Conservation (phyloP, 1,139 yeast species). For the Sugiyamaella novakii region DNA sequence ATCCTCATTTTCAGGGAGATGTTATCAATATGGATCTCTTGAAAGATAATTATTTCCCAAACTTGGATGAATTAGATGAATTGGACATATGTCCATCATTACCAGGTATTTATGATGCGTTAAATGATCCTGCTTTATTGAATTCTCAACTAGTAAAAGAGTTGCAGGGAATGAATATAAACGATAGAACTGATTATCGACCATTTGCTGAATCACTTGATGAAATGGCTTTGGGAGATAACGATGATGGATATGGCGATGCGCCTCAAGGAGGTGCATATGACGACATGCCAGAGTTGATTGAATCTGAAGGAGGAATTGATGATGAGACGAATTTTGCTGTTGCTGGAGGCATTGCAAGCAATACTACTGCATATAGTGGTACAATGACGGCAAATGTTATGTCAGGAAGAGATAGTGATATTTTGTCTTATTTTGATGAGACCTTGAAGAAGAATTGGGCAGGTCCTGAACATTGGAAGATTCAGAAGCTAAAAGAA, state of each 20-base stretch:
- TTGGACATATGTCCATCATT: slow-evolving; percentile 65
- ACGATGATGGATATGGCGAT: slow-evolving; percentile 20
- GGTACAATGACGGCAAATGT: slow-evolving; percentile 13
- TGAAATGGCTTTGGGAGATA: slow-evolving; percentile 18
- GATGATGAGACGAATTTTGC: slow-evolving; percentile 23
- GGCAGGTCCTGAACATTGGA: slow-evolving; percentile 97
- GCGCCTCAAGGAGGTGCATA: slow-evolving; percentile 19
- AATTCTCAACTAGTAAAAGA: slow-evolving; percentile 31
- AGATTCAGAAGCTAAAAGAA: slow-evolving; percentile 62
- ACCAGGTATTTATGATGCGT: slow-evolving; percentile 56
- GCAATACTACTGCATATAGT: slow-evolving; percentile 15
- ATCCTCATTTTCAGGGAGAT: slow-evolving; percentile 26
- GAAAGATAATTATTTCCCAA: slow-evolving; percentile 30
- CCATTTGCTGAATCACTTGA: slow-evolving; percentile 15
- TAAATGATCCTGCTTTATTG: slow-evolving; percentile 49
- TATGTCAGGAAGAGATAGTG: slow-evolving; percentile 35
- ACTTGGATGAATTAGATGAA: slow-evolving; percentile 41
- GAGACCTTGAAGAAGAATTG: slow-evolving; percentile 68
- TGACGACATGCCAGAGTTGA: slow-evolving; percentile 32
- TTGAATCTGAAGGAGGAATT: slow-evolving; percentile 36
- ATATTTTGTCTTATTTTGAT: slow-evolving; percentile 79
- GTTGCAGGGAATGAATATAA: slow-evolving; percentile 27
- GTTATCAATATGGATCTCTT: slow-evolving; percentile 27
- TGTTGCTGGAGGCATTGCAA: slow-evolving; percentile 22
- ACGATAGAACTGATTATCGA: slow-evolving; percentile 10